Percentiles rank a stretch among this genome's conserved stretches.
Evolutionary conservation across 2,329 filamentous ascomycete genomes (phyloP).

Genomic region (Alternaria conjuncta): DNA sequence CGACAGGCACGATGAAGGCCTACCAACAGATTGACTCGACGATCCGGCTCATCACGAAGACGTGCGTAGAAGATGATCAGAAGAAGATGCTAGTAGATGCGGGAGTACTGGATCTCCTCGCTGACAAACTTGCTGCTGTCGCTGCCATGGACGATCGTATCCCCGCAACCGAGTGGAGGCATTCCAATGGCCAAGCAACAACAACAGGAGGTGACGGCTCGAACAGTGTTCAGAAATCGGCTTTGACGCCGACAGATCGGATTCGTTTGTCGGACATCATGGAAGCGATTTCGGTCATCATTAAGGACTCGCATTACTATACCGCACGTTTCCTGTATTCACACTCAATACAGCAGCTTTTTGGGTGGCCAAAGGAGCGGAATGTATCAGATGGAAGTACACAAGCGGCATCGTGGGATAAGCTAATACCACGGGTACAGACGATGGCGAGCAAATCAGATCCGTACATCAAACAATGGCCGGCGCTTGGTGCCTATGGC

Average conservation of each 20-base stretch:
- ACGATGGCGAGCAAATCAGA: slow-evolving; percentile 48
- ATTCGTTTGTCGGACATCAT: slow-evolving; percentile 70
- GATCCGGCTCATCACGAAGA: slow-evolving; percentile 63
- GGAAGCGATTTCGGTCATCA: slow-evolving; percentile 76
- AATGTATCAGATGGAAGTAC: slow-evolving; percentile 27
- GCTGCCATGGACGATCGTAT: slow-evolving; percentile 36
- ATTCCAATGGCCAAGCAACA: slow-evolving; percentile 18
- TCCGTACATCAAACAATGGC: slow-evolving; percentile 52
- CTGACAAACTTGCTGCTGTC: slow-evolving; percentile 67
- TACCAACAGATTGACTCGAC: slow-evolving; percentile 69
- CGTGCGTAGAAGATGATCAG: slow-evolving; percentile 73
- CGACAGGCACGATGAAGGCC: slow-evolving; percentile 57
- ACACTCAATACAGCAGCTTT: slow-evolving; percentile 45
- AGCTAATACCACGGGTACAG: slow-evolving; percentile 48
- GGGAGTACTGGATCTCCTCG: slow-evolving; percentile 79
- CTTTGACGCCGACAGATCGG: not conserved
- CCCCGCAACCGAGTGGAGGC: slow-evolving; percentile 23
- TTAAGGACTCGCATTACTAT: slow-evolving; percentile 79
- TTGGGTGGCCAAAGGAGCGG: slow-evolving; percentile 39
- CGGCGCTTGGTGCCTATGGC: slow-evolving; percentile 48
- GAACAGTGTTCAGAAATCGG: not conserved
- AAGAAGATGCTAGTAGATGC: slow-evolving; percentile 73
- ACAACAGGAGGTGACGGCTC: not conserved
- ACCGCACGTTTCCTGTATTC: slow-evolving; percentile 66
- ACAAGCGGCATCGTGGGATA: slow-evolving; percentile 37